These are phyloP conservation scores for Grosmannia clavigera DNA, from an alignment of 2,329 filamentous ascomycete genomes.

Conservation along the genomic window DNA sequence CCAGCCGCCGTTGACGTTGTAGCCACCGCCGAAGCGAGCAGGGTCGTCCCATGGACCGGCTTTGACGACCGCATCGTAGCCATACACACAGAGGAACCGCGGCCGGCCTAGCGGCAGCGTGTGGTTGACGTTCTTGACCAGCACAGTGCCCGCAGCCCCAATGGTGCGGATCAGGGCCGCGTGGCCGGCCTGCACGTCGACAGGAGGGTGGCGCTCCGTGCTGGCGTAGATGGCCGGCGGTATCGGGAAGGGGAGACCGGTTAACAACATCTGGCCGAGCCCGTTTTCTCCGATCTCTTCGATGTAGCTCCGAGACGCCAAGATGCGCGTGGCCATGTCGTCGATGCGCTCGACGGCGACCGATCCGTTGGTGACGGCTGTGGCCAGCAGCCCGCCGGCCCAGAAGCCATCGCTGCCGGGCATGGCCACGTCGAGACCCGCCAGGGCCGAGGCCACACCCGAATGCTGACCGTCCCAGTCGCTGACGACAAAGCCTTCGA, in stretches of 20 bases:
- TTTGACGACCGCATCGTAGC: slow-evolving; percentile 46
- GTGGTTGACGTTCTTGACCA: slow-evolving; percentile 51
- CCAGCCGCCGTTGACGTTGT: slow-evolving; percentile 35
- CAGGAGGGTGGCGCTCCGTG: slow-evolving; percentile 48
- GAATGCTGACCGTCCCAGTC: slow-evolving; percentile 61
- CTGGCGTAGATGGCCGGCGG: slow-evolving; percentile 28
- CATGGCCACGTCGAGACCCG: slow-evolving; percentile 61
- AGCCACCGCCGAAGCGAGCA: slow-evolving; percentile 23
- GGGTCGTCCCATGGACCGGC: slow-evolving; percentile 34
- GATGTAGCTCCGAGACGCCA: slow-evolving; percentile 29
- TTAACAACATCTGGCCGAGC: slow-evolving; percentile 1
- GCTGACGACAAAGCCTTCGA: slow-evolving; percentile 55
- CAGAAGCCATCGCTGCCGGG: slow-evolving; percentile 37
- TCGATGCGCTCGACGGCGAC: slow-evolving; percentile 57
- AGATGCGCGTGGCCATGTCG: slow-evolving; percentile 64
- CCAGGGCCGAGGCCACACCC: slow-evolving; percentile 38
- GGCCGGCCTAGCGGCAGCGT: slow-evolving; percentile 34
- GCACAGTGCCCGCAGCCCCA: slow-evolving; percentile 43
- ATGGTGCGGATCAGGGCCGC: slow-evolving; percentile 36
- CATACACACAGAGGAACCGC: slow-evolving; percentile 43
- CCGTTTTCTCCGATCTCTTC: slow-evolving; percentile 23
- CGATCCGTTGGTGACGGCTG: slow-evolving; percentile 67
- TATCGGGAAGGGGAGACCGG: slow-evolving; percentile 17
- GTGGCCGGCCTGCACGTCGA: slow-evolving; percentile 43
- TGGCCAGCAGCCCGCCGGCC: slow-evolving; percentile 52